Evolutionary conservation across 345 rosid species (phyloP).

Genomic region (Populus davidiana): DNA sequence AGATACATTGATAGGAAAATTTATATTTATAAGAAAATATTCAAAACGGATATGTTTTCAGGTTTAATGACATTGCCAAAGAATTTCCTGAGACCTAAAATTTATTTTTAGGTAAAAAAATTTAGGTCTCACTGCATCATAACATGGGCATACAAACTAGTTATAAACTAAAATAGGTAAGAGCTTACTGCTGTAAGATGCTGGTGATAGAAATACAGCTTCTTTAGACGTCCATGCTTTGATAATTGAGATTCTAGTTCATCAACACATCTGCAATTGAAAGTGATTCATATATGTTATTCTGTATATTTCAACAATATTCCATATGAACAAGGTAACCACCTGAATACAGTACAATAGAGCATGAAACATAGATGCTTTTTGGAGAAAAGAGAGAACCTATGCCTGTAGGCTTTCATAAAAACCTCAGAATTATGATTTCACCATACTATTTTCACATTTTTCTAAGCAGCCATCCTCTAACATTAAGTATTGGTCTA

Average conservation of each 20-base stretch:
- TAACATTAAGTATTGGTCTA: background rate
- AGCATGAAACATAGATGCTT: background rate
- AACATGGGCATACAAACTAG: no score
- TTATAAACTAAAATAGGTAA: background rate
- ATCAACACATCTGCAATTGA: constrained; percentile 80
- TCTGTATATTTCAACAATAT: background rate
- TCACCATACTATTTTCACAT: no score
- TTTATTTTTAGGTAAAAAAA: no score
- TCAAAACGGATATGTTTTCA: no score
- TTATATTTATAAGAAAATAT: no score
- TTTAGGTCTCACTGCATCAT: no score
- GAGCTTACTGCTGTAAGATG: constrained; percentile 83
- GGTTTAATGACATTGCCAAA: no score
- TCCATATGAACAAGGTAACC: background rate
- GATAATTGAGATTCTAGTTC: constrained; percentile 87
- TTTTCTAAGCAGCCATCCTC: background rate
- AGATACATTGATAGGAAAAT: no score
- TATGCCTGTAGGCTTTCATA: background rate
- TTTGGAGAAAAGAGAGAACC: background rate
- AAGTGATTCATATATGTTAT: constrained; percentile 5
- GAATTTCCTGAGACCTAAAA: no score
- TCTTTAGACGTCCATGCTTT: constrained; percentile 93
- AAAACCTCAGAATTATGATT: constrained; percentile 3
- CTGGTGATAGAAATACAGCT: constrained; percentile 87
- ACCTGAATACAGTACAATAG: background rate